Percentiles rank a stretch among this genome's conserved stretches.
Evolutionary conservation across 106 monocot genomes (phyloP).

Genomic region (Phalaenopsis aphrodite): DNA sequence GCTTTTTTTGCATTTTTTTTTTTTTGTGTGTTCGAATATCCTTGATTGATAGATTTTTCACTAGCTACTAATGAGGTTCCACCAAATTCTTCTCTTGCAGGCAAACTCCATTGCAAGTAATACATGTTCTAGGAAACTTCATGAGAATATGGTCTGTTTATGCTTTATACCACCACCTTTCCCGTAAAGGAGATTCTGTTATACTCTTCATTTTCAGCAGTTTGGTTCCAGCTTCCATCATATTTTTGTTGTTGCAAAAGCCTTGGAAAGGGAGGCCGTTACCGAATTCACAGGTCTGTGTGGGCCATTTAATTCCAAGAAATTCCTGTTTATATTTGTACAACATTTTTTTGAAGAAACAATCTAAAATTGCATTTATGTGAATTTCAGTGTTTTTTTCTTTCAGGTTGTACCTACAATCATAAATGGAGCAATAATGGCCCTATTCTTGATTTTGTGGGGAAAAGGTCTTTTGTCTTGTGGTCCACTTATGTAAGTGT

Average conservation of each 20-base stretch:
- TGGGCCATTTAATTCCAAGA: constrained; percentile 7
- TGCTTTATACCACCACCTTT: constrained; percentile 70
- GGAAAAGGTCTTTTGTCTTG: constrained; percentile 90
- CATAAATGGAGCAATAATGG: constrained; percentile 94
- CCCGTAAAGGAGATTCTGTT: constrained; percentile 50
- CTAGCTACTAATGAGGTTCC: not conserved
- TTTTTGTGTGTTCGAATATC: not conserved
- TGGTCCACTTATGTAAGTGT: constrained; percentile 88
- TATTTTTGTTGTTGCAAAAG: constrained; percentile 76
- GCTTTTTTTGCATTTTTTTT: not conserved
- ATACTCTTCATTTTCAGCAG: constrained; percentile 78
- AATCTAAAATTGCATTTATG: not conserved
- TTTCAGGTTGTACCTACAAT: constrained; percentile 79
- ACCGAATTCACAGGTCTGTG: constrained; percentile 82
- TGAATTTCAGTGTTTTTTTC: constrained; percentile 3
- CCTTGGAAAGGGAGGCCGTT: constrained; percentile 94
- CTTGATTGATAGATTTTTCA: not conserved
- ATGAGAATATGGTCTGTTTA: constrained; percentile 99
- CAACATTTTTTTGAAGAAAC: not conserved
- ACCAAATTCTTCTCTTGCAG: constrained; percentile 23
- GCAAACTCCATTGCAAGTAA: constrained; percentile 73
- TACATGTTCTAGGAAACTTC: constrained; percentile 79
- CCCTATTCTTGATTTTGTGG: constrained; percentile 80
- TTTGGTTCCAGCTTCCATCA: constrained; percentile 77
- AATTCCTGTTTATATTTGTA: not conserved